Evolutionary conservation across 495 filamentous ascomycete species (phyloP).

Genomic region (Penicillium bialowiezense): DNA sequence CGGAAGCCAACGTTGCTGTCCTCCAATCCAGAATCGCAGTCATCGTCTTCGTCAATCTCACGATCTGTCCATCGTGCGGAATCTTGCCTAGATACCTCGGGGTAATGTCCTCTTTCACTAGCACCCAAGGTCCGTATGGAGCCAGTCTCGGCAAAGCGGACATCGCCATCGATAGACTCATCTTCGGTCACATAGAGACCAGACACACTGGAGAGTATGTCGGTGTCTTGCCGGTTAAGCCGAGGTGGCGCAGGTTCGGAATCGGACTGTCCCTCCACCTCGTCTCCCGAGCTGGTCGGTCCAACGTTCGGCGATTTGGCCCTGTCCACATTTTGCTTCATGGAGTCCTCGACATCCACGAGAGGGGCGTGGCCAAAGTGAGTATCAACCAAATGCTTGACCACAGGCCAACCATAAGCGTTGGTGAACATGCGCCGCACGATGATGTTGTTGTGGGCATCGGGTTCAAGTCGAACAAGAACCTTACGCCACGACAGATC

Average conservation of each 20-base stretch:
- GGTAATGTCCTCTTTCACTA: constrained; percentile 4
- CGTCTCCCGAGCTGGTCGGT: constrained; percentile 44
- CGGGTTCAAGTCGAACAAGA: constrained; percentile 88
- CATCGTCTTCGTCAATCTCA: constrained; percentile 34
- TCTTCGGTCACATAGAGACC: neutral
- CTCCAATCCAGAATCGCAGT: constrained; percentile 24
- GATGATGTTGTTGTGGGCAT: constrained; percentile 98
- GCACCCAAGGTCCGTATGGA: constrained; percentile 13
- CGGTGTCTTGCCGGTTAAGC: constrained; percentile 6
- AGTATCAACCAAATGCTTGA: constrained; percentile 89
- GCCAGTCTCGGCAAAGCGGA: constrained; percentile 6
- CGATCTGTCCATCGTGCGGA: constrained; percentile 41
- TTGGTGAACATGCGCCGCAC: constrained; percentile 95
- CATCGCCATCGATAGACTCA: constrained; percentile 5
- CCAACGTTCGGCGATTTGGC: constrained; percentile 42
- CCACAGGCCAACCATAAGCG: constrained; percentile 94
- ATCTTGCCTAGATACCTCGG: constrained; percentile 26
- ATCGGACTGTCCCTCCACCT: constrained; percentile 34
- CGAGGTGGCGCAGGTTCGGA: constrained; percentile 5
- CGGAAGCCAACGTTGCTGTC: constrained; percentile 22
- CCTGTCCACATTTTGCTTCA: constrained; percentile 47
- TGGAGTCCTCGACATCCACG: constrained; percentile 57
- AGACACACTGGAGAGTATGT: neutral
- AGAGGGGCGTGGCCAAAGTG: constrained; percentile 75
- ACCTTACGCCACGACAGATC: constrained; percentile 94